Percentiles rank a stretch among this genome's conserved stretches.
Conservation (phyloP, 345 rosid genomes). For the Gynandropsis gynandra region DNA sequence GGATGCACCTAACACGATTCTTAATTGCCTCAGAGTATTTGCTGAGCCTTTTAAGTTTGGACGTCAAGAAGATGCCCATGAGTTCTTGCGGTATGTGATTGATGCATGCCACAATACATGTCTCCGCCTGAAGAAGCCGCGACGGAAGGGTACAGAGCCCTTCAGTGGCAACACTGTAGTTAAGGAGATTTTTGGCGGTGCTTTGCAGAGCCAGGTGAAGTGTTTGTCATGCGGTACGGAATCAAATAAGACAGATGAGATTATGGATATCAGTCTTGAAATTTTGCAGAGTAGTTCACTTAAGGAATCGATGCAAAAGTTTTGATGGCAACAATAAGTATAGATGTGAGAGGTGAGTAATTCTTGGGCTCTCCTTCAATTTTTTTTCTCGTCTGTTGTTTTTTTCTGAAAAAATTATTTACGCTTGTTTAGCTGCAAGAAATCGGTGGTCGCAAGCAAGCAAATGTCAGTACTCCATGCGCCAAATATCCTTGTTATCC, state of each 20-base stretch:
- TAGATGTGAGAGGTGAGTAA: conserved; percentile 71
- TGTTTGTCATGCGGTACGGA: conserved; percentile 78
- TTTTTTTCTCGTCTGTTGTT: neutral
- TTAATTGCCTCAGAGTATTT: conserved; percentile 51
- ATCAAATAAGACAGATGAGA: conserved; percentile 92
- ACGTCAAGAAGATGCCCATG: conserved; percentile 96
- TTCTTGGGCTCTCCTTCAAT: neutral
- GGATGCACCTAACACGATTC: conserved; percentile 68
- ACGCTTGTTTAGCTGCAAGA: conserved; percentile 72
- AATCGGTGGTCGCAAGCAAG: conserved; percentile 90
- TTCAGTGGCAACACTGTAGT: conserved; percentile 43
- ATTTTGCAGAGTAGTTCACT: conserved; percentile 58
- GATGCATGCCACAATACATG: conserved; percentile 94
- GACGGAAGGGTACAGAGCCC: conserved; percentile 38
- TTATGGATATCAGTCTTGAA: conserved; percentile 95
- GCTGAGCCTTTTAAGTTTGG: conserved; percentile 71
- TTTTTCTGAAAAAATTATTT: conserved; percentile 13
- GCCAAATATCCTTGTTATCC: conserved; percentile 86
- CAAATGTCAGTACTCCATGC: conserved; percentile 89
- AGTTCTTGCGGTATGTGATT: conserved; percentile 82
- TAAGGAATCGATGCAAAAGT: conserved; percentile 75
- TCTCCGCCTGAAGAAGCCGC: conserved; percentile 72
- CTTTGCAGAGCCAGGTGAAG: conserved; percentile 94
- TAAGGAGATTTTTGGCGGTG: conserved; percentile 91
- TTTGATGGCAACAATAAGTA: conserved; percentile 98